phyloP scores from a whole-genome alignment of 208 protist genomes.

The Acanthamoeba polyphaga region DNA sequence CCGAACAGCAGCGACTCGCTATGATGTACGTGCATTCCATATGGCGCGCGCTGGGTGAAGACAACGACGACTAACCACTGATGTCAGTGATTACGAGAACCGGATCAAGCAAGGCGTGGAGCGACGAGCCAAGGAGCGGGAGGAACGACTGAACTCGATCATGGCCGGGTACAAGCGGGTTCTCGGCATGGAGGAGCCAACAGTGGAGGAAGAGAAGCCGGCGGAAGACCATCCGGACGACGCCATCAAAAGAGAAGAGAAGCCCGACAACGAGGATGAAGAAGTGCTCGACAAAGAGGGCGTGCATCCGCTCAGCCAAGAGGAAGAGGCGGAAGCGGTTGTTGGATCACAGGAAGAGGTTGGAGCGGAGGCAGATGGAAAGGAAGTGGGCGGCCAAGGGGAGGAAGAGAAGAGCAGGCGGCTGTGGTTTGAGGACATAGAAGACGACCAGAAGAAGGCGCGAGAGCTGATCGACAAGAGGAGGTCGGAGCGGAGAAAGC shows the following conservation, averaged over 20 bases:
- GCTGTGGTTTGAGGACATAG: slow-evolving; percentile 23
- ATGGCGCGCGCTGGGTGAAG: background rate
- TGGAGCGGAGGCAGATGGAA: background rate
- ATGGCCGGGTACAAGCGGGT: slow-evolving; percentile 14
- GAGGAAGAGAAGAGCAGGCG: background rate
- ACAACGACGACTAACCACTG: background rate
- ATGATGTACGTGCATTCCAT: background rate
- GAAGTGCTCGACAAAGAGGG: background rate
- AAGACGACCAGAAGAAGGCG: background rate
- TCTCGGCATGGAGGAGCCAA: background rate
- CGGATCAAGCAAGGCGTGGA: slow-evolving; percentile 40
- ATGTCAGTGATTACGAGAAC: background rate
- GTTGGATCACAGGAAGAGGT: background rate
- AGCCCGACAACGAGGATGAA: background rate
- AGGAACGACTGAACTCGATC: slow-evolving; percentile 3
- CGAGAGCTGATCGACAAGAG: slow-evolving; percentile 1
- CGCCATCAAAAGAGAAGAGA: background rate
- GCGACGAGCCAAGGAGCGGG: slow-evolving; percentile 28
- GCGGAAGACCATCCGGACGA: background rate
- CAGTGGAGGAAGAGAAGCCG: background rate
- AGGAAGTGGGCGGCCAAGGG: background rate
- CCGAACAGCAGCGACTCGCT: background rate
- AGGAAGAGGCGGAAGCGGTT: background rate
- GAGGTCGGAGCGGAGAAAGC: background rate
- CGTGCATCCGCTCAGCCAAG: background rate